Base-by-base conservation (phyloP, 2,329 filamentous ascomycete genomes). In the Aspergillus sp. region DNA sequence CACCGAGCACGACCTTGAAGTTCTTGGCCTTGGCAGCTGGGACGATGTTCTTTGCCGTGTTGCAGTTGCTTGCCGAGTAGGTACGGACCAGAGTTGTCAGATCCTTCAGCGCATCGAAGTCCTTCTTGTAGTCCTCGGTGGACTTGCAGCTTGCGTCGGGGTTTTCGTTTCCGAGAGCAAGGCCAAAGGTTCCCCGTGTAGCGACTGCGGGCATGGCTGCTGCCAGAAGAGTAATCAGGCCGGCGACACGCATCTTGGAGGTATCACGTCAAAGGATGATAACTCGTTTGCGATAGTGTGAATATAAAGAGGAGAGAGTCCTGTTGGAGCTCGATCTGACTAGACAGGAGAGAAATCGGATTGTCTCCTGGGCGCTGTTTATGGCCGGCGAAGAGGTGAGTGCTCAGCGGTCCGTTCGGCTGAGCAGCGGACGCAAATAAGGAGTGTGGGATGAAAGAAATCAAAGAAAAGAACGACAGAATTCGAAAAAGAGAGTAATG, bases 1-100 rank as follows among this genome's bases (percentile, higher is more conserved):
- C 83, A 60, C 86, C 88, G 41, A 90, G 75, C n/a, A 90, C 77
- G 61, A 90, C 86, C 75, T 88, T 78, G 75, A 89, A 86, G 17
- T 80, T 82, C 73, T 86, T 85, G 46, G 72, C 71, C 77, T 86
- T 85, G 2, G 88, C 87, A 37, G 86, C 87, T 4, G 87, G 86
- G 27, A 90, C 73, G 54, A 89, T 84, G 60, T 84, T 75, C 70
- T 83, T 77, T 6, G 86, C 84, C 45, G 82, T 83, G 62, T 89
- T 79, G 75, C 88, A 90, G 56, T 90, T 86, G 53, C 79, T 82
- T 17, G 86, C 85, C 19, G 87, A 81, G 73, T 90, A 91, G 56
- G 85, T 84, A 59, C 88, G 83, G 49, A 90, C 86, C 39, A 89
- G 65, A 37, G 77, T 84, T 41, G 83, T 78, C 48, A 79, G 69